Base-by-base conservation (phyloP, 495 filamentous ascomycete species). In the Geoglossum glabrum region DNA sequence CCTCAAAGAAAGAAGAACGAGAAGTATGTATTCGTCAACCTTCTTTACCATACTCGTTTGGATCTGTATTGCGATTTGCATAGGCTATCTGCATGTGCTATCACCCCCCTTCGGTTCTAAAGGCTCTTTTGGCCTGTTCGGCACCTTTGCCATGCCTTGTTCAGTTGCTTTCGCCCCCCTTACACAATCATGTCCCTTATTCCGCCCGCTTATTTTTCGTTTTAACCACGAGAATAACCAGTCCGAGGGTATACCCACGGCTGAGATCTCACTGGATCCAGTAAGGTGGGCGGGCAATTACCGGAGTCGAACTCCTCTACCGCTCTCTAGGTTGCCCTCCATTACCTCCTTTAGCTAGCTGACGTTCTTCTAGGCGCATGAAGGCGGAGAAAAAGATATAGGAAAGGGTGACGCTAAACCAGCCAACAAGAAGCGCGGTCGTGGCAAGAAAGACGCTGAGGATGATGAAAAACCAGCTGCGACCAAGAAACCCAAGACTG, bases 361-460 rank as follows among this genome's bases (percentile, higher is more conserved):
- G 13, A 66, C 71, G 1, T 68, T 64, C 56, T 46, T 4, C 43
- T 63, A 71, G 19, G 66, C 72, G 45, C 30, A 61, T 28, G 65
- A 64, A 56, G 61, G 55, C 26, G 46, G 51, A 47, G 36, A 19
- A 43, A 34, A 19, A 43, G 40, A 60, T 54, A 52, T 28, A 47
- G 59, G 62, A 64, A 61, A 65, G 54, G 57, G 51, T 59, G 60
- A 31, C 61, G 61, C 21, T 56, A 65, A 61, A 59, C 63, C 59
- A 64, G 65, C 57, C 8, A 60, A 52, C 9, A 78, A 74, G 68
- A 72, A 74, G 64, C 69, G 73, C 58, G 63, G 69, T 59, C 66
- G 71, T 61, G 55, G 66, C 62, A 68, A 72, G 63, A 61, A 59
- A 56, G 61, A 68, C 36, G 59, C 54, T 26, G 64, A 61, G 27